These are phyloP conservation scores for Pseudogymnoascus sp. DNA, from an alignment of 2,329 filamentous ascomycete genomes.

Conservation along the genomic window DNA sequence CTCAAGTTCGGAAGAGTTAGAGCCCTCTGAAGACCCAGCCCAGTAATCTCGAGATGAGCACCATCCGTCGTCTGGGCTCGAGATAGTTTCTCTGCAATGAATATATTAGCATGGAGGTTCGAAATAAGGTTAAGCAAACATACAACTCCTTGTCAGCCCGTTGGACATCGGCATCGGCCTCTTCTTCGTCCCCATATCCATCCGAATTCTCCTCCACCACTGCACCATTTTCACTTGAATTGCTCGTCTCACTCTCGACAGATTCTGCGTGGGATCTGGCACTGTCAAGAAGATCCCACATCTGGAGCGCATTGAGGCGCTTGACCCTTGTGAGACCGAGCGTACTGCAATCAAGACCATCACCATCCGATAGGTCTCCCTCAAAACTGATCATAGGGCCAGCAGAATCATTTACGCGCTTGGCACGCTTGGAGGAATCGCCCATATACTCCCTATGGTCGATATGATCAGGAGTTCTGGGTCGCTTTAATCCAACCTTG, in stretches of 20 bases:
- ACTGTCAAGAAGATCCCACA: not conserved
- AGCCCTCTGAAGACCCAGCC: not conserved
- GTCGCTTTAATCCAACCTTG: not conserved
- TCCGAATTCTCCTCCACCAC: not conserved
- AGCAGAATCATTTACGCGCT: not conserved
- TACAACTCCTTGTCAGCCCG: not conserved
- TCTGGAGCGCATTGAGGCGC: not conserved
- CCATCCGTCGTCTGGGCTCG: not conserved
- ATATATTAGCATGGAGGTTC: not conserved
- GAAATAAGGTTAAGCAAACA: not conserved
- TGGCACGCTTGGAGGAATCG: not conserved
- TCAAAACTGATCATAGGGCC: not conserved
- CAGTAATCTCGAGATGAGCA: constrained; percentile 3
- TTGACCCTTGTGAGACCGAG: not conserved
- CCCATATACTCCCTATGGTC: not conserved
- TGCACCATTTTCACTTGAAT: not conserved
- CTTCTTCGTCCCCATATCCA: not conserved
- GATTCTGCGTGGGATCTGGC: not conserved
- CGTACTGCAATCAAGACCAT: not conserved
- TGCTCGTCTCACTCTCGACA: not conserved
- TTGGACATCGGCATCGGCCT: not conserved
- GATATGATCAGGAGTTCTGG: not conserved
- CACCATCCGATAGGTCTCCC: not conserved
- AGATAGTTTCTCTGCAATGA: not conserved
- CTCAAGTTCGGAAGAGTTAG: not conserved